Base-by-base conservation (phyloP, 352 stramenopile species). In the Phytophthora constricta region DNA sequence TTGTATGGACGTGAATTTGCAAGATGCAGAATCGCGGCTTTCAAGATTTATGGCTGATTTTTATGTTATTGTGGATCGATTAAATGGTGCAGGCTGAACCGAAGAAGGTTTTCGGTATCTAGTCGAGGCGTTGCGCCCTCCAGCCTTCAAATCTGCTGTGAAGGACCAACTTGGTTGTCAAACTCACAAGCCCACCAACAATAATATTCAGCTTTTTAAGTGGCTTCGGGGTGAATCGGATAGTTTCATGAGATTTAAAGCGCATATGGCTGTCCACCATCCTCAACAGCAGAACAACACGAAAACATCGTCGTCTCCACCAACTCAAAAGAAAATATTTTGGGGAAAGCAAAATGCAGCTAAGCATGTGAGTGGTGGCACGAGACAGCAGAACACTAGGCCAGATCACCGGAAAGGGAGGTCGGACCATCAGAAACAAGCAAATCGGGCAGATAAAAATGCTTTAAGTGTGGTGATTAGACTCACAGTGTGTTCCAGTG, bases 241-340 rank as follows among this genome's bases (percentile, higher is more conserved):
- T 13, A 42, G 49, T 10, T 67, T 67, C 8, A 67, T 67, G 50
- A 67, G 39, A 37, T 67, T 26, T 14, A 50, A 67, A 20, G 42
- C 42, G 4, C 50, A 67, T 31, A 56, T 67, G 1, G 19, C 11
- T 26, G 19, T n/a, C 31, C 31, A 39, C 31, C 7, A 39, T 39
- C 7, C 10, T 45, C 16, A 45, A 14, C 37, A 14, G 37, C 37
- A 45, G 9, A 45, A 4, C 37, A 45, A 37, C n/a, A n/a, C n/a
- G n/a, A n/a, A n/a, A n/a, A n/a, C n/a, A n/a, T n/a, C n/a, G n/a
- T n/a, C n/a, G n/a, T n/a, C n/a, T n/a, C n/a, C n/a, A n/a, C n/a
- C n/a, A n/a, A n/a, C n/a, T n/a, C n/a, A n/a, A 7, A 37, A 37
- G 31, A 37, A 37, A 11, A 11, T 7, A 37, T 37, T 37, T 37